Base-by-base conservation (phyloP, 345 rosid species). In the Firmiana major region DNA sequence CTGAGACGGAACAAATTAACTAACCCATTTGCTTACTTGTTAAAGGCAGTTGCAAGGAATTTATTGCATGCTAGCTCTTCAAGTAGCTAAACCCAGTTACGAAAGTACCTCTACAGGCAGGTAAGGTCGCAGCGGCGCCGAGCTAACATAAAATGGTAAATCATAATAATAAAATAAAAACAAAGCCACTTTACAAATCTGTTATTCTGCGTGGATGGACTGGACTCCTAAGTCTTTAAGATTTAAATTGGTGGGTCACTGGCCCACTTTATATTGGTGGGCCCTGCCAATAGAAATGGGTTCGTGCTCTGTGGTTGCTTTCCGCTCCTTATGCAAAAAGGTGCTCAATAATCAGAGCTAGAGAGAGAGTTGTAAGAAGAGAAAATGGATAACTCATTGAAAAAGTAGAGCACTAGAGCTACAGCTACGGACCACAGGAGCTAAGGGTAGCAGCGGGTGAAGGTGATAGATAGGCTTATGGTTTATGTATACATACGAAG, bases 281-380 rank as follows among this genome's bases (percentile, higher is more conserved):
- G 55, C 55, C 54, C 49, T 0, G 3, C 9, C 11, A 22, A n/a
- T 19, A 38, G 5, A 62, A 64, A 64, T 6, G 21, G 38, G 46
- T 31, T 31, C 3, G 34, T 3, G 21, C 36, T n/a, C n/a, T 12
- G 72, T 17, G 16, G 4, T 4, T 1, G 1, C 36, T 31, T 31
- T 31, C 3, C 36, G 1, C 3, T 31, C 36, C 3, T 4, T 66
- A 45, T 48, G 72, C 49, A 43, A 43, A 67, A 67, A 67, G 72
- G n/a, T 43, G 54, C 72, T 40, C 72, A 43, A 67, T 45, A 22
- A 67, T 67, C 72, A 67, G 34, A 67, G 54, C 53, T 22, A 67
- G 34, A 58, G 59, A 54, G 59, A 54, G 53, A 45, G 24, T 9
- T 3, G 31, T 13, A 67, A 43, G 54, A 43, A 21, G 3, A 19